Conservation (phyloP, 495 filamentous ascomycete genomes). For the Cercophora samala region DNA sequence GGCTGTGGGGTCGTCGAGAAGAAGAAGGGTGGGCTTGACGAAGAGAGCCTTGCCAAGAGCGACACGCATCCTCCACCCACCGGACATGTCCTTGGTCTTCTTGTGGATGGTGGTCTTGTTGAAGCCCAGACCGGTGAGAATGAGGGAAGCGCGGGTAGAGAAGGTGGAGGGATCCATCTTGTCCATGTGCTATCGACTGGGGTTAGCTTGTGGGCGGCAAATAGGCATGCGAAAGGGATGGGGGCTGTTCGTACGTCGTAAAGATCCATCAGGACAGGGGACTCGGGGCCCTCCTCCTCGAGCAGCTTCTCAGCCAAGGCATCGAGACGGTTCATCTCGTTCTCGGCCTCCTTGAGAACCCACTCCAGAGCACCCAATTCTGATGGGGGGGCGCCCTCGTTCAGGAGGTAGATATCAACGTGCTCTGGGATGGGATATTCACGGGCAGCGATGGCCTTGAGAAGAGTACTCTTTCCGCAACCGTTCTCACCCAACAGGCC, state of each 20-base stretch:
- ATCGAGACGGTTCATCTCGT: constrained; percentile 86
- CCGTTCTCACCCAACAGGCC: constrained; percentile 97
- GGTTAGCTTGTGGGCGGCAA: constrained; percentile 17
- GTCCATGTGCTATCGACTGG: constrained; percentile 80
- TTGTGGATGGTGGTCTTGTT: constrained; percentile 96
- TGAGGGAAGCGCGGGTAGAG: constrained; percentile 89
- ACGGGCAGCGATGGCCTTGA: constrained; percentile 90
- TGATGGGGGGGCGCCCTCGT: constrained; percentile 90
- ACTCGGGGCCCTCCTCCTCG: constrained; percentile 87
- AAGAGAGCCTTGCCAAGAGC: constrained; percentile 96
- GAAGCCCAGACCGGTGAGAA: constrained; percentile 98
- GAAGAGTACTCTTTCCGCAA: constrained; percentile 93
- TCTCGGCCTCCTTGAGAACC: constrained; percentile 94
- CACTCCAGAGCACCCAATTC: constrained; percentile 92
- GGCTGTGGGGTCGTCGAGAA: constrained; percentile 97
- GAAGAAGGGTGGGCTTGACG: constrained; percentile 90
- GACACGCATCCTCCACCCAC: constrained; percentile 99
- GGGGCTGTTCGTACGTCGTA: constrained; percentile 72
- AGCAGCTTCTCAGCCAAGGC: constrained; percentile 83
- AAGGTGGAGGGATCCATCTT: constrained; percentile 99
- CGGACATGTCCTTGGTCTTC: constrained; percentile 99
- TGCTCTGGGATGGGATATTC: constrained; percentile 96
- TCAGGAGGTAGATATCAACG: constrained; percentile 96
- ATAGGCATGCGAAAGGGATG: not conserved
- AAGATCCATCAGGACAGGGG: constrained; percentile 84